phyloP scores from a whole-genome alignment of 306 rosid species.

The Cucumis sativus region DNA sequence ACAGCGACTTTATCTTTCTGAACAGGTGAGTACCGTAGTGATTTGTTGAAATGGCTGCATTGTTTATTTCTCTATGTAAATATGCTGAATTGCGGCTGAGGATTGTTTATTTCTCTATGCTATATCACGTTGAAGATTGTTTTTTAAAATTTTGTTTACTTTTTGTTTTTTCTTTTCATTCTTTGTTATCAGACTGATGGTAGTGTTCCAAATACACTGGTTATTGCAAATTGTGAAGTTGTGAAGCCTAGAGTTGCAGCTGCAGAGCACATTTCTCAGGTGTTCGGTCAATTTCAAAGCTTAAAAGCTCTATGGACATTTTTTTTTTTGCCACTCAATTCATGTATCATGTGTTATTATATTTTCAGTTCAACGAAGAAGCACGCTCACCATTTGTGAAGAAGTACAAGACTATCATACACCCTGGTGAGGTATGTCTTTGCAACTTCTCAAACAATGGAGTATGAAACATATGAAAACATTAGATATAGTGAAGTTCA shows the following conservation, averaged over 20 bases:
- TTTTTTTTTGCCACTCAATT: neutral
- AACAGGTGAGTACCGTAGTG: constrained; percentile 33
- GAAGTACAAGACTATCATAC: constrained; percentile 98
- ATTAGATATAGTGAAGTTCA: neutral
- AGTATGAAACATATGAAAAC: neutral
- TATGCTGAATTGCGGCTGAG: neutral
- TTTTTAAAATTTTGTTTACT: neutral
- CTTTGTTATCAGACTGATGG: constrained; percentile 72
- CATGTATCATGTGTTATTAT: neutral
- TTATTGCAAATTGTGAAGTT: constrained; percentile 95
- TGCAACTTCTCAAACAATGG: neutral
- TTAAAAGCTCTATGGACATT: neutral
- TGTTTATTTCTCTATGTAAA: neutral
- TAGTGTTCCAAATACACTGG: constrained; percentile 94
- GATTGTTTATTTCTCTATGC: neutral
- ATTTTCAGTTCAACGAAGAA: constrained; percentile 84
- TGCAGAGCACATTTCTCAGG: constrained; percentile 98
- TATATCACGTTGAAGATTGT: neutral
- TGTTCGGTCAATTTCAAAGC: neutral
- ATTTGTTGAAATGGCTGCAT: neutral
- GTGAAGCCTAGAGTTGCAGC: constrained; percentile 99
- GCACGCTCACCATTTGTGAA: constrained; percentile 98
- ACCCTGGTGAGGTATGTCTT: constrained; percentile 87
- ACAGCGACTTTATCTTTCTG: constrained; percentile 83
- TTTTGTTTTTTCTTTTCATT: neutral